Base-by-base conservation (phyloP, 169 alveolate genomes). In the Hepatocystis sp. region DNA sequence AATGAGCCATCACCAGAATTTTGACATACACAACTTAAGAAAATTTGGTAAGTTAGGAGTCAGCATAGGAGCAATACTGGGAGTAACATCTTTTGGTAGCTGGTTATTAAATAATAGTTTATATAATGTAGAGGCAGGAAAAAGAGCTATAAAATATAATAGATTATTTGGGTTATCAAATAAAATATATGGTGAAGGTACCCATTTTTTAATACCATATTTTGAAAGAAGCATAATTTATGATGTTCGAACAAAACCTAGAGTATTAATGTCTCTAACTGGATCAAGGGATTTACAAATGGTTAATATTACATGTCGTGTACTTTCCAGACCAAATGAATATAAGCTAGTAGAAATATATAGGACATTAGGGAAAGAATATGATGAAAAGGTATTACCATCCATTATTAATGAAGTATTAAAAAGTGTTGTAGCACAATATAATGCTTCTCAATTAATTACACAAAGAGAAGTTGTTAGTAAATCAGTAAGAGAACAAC, bases 331-430 rank as follows among this genome's bases (percentile, higher is more conserved):
- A 66, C 99, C 99, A 11, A 94, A 95, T 46, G 93, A 90, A 53
- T 90, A 94, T n/a, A 91, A 92, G 21, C 93, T 97, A n/a, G 89
- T 90, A 21, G 96, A 94, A 4, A 86, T 96, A 19, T 96, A 96
- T 85, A 84, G 94, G 47, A 78, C 92, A 7, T 61, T 94, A 67
- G 99, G 99, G 23, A 92, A 85, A 55, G 99, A 98, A 90, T 97
- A 97, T 93, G 99, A 98, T 88, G 98, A 97, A 86, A 97, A 97
- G 91, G 99, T 97, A 19, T 94, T 98, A 36, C 99, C 99, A 0
- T 97, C 99, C 5, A 96, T 98, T 61, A 97, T 97, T 67, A 98
- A 97, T 85, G 99, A 98, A 92, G 99, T 97, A 21, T 85, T 97
- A 71, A 97, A 97, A 92, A 93, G 98, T 60, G 98, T 96, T 27